These are phyloP conservation scores for Nicotiana noctiflora DNA, from an alignment of 257 asterid genomes.

Conservation along the genomic window DNA sequence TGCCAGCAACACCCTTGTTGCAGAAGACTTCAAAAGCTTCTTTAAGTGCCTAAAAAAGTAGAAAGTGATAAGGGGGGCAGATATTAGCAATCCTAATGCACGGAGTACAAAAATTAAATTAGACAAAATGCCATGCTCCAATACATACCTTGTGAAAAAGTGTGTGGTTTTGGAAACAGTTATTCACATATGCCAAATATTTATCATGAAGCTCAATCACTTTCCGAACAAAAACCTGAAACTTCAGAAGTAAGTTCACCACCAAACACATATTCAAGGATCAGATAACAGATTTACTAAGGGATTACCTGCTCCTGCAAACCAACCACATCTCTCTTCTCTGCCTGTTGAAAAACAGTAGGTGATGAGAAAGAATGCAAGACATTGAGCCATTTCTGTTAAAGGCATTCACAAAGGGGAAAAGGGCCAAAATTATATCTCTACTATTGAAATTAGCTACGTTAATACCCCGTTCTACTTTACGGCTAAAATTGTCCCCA, in stretches of 20 bases:
- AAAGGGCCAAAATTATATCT: too few species aligned
- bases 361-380: slow-evolving; percentile 12
- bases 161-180: slow-evolving; percentile 82
- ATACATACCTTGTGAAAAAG: slow-evolving; percentile 94
- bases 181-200: slow-evolving; percentile 81
- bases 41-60: slow-evolving; percentile 65
- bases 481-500: too few species aligned
- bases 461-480: too few species aligned
- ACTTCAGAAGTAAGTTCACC: slow-evolving; percentile 11
- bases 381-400: not conserved
- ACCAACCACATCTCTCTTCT: slow-evolving; percentile 82
- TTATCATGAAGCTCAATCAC: slow-evolving; percentile 96
- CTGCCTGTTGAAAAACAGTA: slow-evolving; percentile 56
- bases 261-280: slow-evolving; percentile 3
- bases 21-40: slow-evolving; percentile 98
- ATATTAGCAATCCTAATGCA: not conserved
- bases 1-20: slow-evolving; percentile 98
- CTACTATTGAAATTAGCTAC: too few species aligned
- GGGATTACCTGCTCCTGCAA: slow-evolving; percentile 82
- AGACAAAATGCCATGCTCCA: slow-evolving; percentile 4
- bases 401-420: not conserved
- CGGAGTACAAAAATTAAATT: not conserved
- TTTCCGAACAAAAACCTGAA: slow-evolving; percentile 88
- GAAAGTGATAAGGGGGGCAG: slow-evolving; percentile 1
- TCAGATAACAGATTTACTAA: not conserved